Evolutionary conservation across 2,329 filamentous ascomycete species (phyloP).

Genomic region (Fusarium anthophilum): DNA sequence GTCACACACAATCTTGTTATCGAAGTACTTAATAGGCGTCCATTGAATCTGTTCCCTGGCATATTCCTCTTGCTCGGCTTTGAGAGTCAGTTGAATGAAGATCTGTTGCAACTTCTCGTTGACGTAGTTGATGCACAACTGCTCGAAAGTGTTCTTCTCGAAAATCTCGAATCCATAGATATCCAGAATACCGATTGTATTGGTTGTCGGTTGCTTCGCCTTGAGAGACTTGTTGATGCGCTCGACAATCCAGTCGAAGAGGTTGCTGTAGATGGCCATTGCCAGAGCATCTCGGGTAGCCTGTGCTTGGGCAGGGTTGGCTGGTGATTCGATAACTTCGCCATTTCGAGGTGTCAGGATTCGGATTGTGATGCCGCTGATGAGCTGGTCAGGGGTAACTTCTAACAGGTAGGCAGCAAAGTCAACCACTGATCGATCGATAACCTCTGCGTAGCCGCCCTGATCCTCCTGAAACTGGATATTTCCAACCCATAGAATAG

Average conservation of each 20-base stretch:
- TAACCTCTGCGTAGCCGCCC: slow-evolving; percentile 84
- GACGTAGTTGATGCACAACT: slow-evolving; percentile 99
- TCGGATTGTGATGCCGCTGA: slow-evolving; percentile 88
- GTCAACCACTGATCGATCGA: slow-evolving; percentile 90
- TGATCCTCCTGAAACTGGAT: slow-evolving; percentile 92
- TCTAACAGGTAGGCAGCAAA: slow-evolving; percentile 95
- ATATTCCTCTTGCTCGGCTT: slow-evolving; percentile 98
- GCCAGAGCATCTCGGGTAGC: slow-evolving; percentile 90
- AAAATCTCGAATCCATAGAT: slow-evolving; percentile 99
- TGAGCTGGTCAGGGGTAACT: slow-evolving; percentile 80
- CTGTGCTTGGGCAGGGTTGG: slow-evolving; percentile 86
- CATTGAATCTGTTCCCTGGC: slow-evolving; percentile 95
- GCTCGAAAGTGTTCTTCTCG: slow-evolving; percentile 98
- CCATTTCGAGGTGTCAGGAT: slow-evolving; percentile 77
- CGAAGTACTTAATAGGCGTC: slow-evolving; percentile 99
- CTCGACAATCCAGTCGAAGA: slow-evolving; percentile 98
- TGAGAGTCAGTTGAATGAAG: slow-evolving; percentile 96
- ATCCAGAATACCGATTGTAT: slow-evolving; percentile 95
- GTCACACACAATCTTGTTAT: slow-evolving; percentile 99
- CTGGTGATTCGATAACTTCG: slow-evolving; percentile 76
- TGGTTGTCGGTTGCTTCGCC: slow-evolving; percentile 77
- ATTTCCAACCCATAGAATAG: slow-evolving; percentile 94
- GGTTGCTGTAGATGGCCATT: slow-evolving; percentile 96
- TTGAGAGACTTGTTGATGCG: slow-evolving; percentile 90
- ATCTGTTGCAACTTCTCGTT: slow-evolving; percentile 99